Evolutionary conservation across 257 asterid genomes (phyloP).

Genomic region (Gentiana dahurica): DNA sequence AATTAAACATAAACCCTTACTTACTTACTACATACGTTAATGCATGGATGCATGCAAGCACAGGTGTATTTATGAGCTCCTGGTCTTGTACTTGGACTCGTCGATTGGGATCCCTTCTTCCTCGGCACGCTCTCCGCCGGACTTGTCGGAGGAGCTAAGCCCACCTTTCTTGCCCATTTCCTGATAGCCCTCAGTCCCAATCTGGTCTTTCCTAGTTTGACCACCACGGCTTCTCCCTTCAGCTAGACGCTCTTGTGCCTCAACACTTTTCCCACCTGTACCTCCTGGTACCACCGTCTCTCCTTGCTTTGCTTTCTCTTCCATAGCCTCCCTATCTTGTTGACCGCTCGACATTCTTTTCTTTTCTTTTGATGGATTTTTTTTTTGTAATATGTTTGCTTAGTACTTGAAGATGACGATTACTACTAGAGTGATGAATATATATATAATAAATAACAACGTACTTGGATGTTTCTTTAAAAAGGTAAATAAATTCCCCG

Average conservation of each 20-base stretch:
- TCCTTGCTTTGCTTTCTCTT: constrained; percentile 4
- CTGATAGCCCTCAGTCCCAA: constrained; percentile 5
- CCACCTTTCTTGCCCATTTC: constrained; percentile 11
- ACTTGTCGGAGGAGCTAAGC: constrained; percentile 1
- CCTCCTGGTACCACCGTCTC: constrained; percentile 9
- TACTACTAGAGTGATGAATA: too few species aligned
- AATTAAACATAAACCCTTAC: too few species aligned
- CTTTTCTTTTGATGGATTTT: too few species aligned
- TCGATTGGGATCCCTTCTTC: background rate
- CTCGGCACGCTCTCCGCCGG: background rate
- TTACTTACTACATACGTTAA: too few species aligned
- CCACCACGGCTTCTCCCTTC: constrained; percentile 9
- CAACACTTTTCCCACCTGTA: background rate
- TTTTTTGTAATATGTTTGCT: too few species aligned
- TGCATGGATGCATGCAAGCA: too few species aligned
- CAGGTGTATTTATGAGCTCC: background rate
- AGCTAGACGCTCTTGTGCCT: constrained; percentile 7
- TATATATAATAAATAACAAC: too few species aligned
- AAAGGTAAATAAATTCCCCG: too few species aligned
- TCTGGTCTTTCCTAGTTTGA: background rate
- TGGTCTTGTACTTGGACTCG: background rate
- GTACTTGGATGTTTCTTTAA: too few species aligned
- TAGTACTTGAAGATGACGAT: too few species aligned
- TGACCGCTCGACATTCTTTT: background rate
- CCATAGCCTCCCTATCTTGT: background rate